Evolutionary conservation across 2,329 filamentous ascomycete species (phyloP).

Genomic region (Akanthomyces lecanii): DNA sequence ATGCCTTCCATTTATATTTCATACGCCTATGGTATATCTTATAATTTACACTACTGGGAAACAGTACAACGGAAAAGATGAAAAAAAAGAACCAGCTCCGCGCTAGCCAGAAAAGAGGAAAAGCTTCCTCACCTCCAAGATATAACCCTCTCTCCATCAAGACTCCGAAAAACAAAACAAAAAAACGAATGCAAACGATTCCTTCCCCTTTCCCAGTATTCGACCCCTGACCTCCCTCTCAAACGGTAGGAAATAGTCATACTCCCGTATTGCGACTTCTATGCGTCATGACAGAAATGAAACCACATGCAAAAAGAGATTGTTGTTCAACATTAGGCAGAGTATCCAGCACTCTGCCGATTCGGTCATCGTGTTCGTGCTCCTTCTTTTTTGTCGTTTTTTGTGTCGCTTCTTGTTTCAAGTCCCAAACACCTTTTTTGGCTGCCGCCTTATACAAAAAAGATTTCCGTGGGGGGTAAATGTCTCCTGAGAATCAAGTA

Average conservation of each 20-base stretch:
- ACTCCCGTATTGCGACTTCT: not conserved
- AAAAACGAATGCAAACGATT: not conserved
- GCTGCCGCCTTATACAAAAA: slow-evolving; percentile 2
- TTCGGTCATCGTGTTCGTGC: not conserved
- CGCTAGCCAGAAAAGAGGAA: slow-evolving; percentile 10
- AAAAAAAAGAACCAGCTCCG: slow-evolving; percentile 11
- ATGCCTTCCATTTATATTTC: not conserved
- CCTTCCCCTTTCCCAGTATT: not conserved
- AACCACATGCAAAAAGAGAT: not conserved
- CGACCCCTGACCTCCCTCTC: not conserved
- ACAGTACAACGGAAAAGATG: not conserved
- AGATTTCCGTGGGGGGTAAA: not conserved
- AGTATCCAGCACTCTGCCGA: slow-evolving; percentile 1
- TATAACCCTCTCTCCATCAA: not conserved
- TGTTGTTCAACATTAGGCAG: not conserved
- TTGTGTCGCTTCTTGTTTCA: not conserved
- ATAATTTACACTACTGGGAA: slow-evolving; percentile 13
- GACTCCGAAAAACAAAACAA: not conserved
- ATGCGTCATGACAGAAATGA: not conserved
- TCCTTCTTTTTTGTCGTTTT: not conserved
- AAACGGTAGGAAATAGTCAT: not conserved
- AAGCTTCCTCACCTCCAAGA: not conserved
- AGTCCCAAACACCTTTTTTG: not conserved
- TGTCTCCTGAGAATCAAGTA: not conserved
- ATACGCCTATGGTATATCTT: slow-evolving; percentile 15